Base-by-base conservation (phyloP, 305 asterid species). In the Solanum chacoense region DNA sequence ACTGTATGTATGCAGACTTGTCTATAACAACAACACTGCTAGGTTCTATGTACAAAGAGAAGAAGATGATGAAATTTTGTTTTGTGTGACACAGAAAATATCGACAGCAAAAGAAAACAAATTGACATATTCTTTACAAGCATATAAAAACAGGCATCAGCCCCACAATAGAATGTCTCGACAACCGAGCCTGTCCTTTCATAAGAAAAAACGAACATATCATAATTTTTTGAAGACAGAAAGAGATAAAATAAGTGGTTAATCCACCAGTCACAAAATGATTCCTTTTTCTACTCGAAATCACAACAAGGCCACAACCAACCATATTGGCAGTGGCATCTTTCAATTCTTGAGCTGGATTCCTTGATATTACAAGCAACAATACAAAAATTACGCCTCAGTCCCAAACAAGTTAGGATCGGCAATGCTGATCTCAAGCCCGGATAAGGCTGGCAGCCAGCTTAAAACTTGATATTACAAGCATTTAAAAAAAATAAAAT, bases 121-220 rank as follows among this genome's bases (percentile, higher is more conserved):
- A 87, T 69, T 71, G 50, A 59, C 86, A 87, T 89, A 88, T 92
- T 90, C 90, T 89, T 74, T 71, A 59, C 85, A 88, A 87, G 90
- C 79, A 87, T 88, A 65, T 86, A 86, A 83, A n/a, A 63, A 86
- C 78, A 88, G 80, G 89, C 88, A 89, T 89, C 31, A 77, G 22
- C 63, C 84, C 85, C 87, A 37, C 90, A 84, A 42, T 31, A 63
- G 91, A 90, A 90, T 89, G 90, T 89, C 91, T 89, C 88, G 92
- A 89, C 31, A 65, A 79, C 73, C 14, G 92, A 91, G 87, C 92
- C 84, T 81, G 84, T 76, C 55, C 84, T 76, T 76, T 11, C 24
- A 6, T 35, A 11, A 35, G 84, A 38, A 76, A 55, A 34, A 35
- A 76, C 14, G 18, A 36, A 35, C 31, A 22, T 35, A 24, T 38